Evolutionary conservation across 208 protist species (phyloP).

Genomic region (Phytomonas francai): DNA sequence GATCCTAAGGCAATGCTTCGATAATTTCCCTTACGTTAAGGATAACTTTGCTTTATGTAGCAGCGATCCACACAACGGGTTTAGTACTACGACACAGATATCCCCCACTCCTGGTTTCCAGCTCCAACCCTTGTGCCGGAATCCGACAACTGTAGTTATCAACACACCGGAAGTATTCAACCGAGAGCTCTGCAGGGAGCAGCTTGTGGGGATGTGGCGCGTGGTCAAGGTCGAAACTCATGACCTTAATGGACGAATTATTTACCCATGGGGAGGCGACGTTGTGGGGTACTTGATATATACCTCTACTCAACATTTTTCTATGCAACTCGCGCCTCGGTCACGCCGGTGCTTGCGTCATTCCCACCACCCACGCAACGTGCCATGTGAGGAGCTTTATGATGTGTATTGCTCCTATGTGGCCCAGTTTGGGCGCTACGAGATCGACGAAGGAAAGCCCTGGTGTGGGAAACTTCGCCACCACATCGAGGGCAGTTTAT

Average conservation of each 20-base stretch:
- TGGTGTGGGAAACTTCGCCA: conserved; percentile 17
- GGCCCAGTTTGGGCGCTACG: conserved; percentile 51
- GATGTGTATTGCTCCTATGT: conserved; percentile 62
- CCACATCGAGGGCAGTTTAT: conserved; percentile 24
- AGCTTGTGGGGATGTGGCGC: conserved; percentile 41
- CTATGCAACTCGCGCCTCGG: conserved; percentile 53
- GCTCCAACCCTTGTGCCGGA: neutral
- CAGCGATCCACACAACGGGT: neutral
- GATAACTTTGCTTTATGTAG: neutral
- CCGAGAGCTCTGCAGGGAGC: neutral
- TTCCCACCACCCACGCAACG: conserved; percentile 15
- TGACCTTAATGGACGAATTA: conserved; percentile 53
- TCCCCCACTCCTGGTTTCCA: neutral
- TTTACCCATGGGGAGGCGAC: conserved; percentile 76
- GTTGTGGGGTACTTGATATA: conserved; percentile 65
- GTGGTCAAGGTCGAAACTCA: conserved; percentile 49
- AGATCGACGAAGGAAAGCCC: conserved; percentile 16
- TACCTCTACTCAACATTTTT: conserved; percentile 29
- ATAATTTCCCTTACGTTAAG: conserved; percentile 38
- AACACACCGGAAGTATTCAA: neutral
- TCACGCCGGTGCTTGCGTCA: conserved; percentile 18
- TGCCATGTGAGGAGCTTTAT: conserved; percentile 42
- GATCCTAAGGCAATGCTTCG: conserved; percentile 46
- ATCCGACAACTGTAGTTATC: neutral
- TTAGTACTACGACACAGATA: neutral